Evolutionary conservation across 768 basidiomycete genomes (phyloP), one percentile per base, ranked within the genome.

Genomic region (Lactarius tabidus): DNA sequence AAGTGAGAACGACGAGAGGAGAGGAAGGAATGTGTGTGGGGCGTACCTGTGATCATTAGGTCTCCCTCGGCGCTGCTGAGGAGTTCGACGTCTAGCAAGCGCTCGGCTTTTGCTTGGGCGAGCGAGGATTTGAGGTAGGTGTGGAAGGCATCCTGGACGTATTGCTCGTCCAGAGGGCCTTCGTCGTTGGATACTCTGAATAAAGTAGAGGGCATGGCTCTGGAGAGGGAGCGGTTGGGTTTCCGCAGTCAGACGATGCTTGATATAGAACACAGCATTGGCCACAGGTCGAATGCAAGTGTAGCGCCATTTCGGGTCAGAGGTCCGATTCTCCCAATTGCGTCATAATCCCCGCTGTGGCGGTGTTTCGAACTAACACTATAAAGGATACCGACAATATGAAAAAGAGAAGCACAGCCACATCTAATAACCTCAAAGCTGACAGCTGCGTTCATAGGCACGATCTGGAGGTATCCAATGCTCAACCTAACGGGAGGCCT

Each of bases 401-500:
- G 6, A 43, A 43, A 43, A 10, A n/a, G n/a, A n/a, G n/a, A n/a
- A 4, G 9, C 20, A 45, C 43, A 45, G 8, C 43, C 9, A 45
- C 66, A 14, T 67, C 75, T 29, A 76, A 57, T 38, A 87, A 57
- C 54, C 85, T 77, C 81, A 71, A 88, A 96, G 74, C 90, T 91
- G 62, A 96, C 89, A n/a, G n/a, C n/a, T 64, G 94, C 93, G 28
- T 89, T 96, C 95, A 98, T 96, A 15, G 96, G 96, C 64, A 97
- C 84, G 48, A 96, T 86, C 81, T 98, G 98, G 61, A 98, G 71
- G 77, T 93, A 97, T 2, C 96, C 96, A 70, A 98, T 91, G 62
- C 87, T 84, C 67, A 98, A 77, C 0, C 96, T 96, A 35, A 97
- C 87, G 72, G 98, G 76, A 97, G 97, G 2, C 93, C 95, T 74